A percentile compares a stretch with the other conserved stretches of the same genome.
These are phyloP conservation scores for Metarhizium rileyi DNA, from an alignment of 2,329 filamentous ascomycete genomes.

Conservation along the genomic window DNA sequence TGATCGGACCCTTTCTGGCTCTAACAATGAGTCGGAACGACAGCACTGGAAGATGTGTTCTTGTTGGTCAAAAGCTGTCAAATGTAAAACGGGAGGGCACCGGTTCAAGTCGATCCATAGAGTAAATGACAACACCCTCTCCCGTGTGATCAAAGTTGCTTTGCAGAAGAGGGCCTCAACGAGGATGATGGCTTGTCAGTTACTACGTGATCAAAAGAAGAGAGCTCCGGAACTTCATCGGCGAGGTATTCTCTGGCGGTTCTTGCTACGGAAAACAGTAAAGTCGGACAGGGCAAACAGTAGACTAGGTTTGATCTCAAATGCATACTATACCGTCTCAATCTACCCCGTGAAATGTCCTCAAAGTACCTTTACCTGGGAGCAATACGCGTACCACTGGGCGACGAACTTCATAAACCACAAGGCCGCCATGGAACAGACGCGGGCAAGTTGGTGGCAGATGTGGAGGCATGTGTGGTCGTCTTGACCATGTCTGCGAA, in stretches of 20 bases:
- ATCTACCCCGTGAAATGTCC: background rate
- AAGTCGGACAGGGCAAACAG: background rate
- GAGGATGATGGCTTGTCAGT: background rate
- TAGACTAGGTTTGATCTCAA: slow-evolving; percentile 1
- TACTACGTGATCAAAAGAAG: background rate
- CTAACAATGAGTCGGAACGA: background rate
- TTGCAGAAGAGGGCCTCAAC: background rate
- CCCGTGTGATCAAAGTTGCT: background rate
- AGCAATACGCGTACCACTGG: background rate
- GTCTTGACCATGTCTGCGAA: background rate
- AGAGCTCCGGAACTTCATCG: background rate
- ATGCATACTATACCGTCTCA: background rate
- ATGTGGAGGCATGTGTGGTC: slow-evolving; percentile 2
- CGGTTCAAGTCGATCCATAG: background rate
- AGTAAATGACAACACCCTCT: background rate
- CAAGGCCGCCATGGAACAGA: background rate
- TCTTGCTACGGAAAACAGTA: background rate
- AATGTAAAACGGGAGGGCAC: background rate
- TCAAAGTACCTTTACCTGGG: background rate
- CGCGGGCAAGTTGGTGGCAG: background rate
- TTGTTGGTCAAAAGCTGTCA: background rate
- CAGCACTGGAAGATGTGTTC: background rate
- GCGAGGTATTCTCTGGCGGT: background rate
- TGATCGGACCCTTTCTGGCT: background rate
- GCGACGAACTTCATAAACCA: background rate